Conservation (phyloP, 1,284 basidiomycete genomes). For the Gymnopus androsaceus region DNA sequence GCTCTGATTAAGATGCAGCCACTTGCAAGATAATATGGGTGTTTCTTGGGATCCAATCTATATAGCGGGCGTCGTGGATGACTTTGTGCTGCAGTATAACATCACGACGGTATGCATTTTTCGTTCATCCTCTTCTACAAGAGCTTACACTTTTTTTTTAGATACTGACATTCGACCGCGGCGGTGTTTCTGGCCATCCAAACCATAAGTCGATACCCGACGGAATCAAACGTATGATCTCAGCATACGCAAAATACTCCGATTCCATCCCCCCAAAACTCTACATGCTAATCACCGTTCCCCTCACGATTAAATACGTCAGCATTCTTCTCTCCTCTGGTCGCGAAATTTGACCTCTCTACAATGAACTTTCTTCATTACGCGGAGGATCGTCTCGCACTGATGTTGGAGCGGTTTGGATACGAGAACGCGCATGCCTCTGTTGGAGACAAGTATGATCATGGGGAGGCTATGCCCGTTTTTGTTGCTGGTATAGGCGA, state of each 20-base stretch:
- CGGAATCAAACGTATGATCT: constrained; percentile 52
- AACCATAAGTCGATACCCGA: constrained; percentile 84
- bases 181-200: constrained; percentile 84
- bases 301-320: constrained; percentile 62
- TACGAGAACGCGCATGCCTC: neutral
- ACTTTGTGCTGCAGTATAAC: constrained; percentile 58
- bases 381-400: constrained; percentile 22
- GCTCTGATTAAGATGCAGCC: constrained; percentile 38
- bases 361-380: constrained; percentile 23
- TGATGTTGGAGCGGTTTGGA: constrained; percentile 1
- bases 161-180: constrained; percentile 89
- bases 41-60: constrained; percentile 63
- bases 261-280: constrained; percentile 40
- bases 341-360: constrained; percentile 46
- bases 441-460: neutral
- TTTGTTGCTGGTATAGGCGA: constrained; percentile 58
- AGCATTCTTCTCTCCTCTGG: constrained; percentile 49
- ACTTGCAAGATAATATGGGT: constrained; percentile 80
- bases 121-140: neutral
- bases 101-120: constrained; percentile 58
- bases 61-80: constrained; percentile 62
- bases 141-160: constrained; percentile 32
- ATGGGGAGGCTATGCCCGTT: constrained; percentile 32
- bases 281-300: constrained; percentile 64
- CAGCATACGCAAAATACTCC: constrained; percentile 22